Evolutionary conservation across 352 stramenopile genomes (phyloP).

Genomic region (Phytopythium sindhum): DNA sequence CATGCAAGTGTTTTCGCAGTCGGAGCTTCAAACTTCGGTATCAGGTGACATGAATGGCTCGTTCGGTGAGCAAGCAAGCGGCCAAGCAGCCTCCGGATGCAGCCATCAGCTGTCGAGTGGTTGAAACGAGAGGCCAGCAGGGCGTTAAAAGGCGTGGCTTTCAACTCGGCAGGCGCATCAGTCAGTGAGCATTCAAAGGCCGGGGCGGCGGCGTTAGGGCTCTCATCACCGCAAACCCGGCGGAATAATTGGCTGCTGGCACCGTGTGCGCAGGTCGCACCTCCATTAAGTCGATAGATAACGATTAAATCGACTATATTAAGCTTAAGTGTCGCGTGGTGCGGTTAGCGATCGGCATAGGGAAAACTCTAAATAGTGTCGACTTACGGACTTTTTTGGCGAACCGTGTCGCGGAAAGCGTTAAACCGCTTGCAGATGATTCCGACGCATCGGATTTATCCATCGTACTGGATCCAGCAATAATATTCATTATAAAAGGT

Average conservation of each 20-base stretch:
- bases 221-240: neutral
- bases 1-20: neutral
- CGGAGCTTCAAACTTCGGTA: neutral
- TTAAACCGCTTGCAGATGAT: neutral
- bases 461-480: neutral
- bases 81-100: neutral
- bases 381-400: neutral
- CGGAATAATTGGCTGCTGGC: conserved; percentile 2
- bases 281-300: neutral
- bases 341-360: neutral
- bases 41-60: too few species aligned
- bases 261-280: neutral
- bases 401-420: neutral
- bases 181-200: neutral
- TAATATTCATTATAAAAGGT: neutral
- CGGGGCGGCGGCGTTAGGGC: neutral
- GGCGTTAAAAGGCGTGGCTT: neutral
- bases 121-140: neutral
- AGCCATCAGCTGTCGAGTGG: neutral
- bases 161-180: neutral
- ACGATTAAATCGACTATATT: too few species aligned
- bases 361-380: neutral
- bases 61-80: conserved; percentile 3
- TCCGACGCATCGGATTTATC: neutral
- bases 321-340: neutral